Conservation (phyloP, 257 asterid species). For the Voacanga thouarsii region DNA sequence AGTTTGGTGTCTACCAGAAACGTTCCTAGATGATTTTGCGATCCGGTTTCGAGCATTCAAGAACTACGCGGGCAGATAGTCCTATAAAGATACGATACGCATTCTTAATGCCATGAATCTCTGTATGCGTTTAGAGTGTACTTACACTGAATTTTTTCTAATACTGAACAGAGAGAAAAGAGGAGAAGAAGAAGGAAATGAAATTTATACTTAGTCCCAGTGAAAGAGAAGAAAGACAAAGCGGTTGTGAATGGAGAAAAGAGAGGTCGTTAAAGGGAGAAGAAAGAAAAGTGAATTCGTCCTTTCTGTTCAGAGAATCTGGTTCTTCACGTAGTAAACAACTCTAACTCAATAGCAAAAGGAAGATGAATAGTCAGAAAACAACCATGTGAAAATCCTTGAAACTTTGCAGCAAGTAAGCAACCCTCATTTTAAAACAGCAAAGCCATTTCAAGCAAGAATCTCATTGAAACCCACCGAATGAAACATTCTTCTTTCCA, state of each 20-base stretch:
- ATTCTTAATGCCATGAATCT: neutral
- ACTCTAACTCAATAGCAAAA: neutral
- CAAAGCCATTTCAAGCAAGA: neutral
- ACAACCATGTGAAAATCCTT: neutral
- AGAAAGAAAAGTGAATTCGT: conserved; percentile 34
- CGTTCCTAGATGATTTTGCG: neutral
- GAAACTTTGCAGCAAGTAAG: neutral
- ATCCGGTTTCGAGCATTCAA: neutral
- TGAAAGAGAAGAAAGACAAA: conserved; percentile 16
- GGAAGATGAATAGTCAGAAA: neutral
- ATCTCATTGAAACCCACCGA: neutral
- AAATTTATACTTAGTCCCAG: neutral
- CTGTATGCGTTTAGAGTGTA: neutral
- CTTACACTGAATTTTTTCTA: no score
- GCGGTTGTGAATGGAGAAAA: neutral
- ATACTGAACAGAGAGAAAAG: neutral
- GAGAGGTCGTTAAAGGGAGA: conserved; percentile 16
- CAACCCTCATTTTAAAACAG: neutral
- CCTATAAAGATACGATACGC: no score
- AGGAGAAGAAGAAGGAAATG: neutral
- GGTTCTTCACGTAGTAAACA: conserved; percentile 35
- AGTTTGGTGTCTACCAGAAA: conserved; percentile 1
- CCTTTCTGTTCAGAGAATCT: conserved; percentile 59
- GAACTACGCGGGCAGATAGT: neutral
- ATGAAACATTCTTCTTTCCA: neutral